Evolutionary conservation across 2,329 filamentous ascomycete genomes (phyloP).

Genomic region (Dactylonectria macrodidyma): DNA sequence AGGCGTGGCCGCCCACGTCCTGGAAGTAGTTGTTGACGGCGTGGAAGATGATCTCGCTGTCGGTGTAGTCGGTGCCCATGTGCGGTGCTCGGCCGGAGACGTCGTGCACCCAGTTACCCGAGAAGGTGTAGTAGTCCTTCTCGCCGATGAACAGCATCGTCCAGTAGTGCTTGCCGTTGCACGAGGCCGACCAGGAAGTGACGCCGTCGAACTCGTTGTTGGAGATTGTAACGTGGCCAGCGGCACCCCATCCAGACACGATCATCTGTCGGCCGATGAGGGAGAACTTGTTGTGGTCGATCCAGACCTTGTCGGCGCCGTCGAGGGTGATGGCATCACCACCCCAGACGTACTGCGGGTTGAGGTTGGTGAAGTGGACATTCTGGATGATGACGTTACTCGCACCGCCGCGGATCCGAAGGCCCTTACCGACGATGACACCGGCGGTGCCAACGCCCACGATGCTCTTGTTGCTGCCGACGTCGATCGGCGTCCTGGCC

Average conservation of each 20-base stretch:
- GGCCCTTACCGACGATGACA: conserved; percentile 70
- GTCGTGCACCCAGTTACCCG: conserved; percentile 72
- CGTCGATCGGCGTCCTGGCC: conserved; percentile 62
- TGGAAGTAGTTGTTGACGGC: conserved; percentile 74
- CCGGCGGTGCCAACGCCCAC: conserved; percentile 66
- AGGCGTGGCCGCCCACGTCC: conserved; percentile 66
- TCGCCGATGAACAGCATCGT: conserved; percentile 66
- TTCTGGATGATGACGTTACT: conserved; percentile 73
- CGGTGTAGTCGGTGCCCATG: conserved; percentile 58
- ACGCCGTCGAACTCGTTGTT: conserved; percentile 71
- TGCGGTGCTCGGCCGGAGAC: conserved; percentile 70
- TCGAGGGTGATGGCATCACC: conserved; percentile 69
- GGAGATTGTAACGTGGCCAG: conserved; percentile 70
- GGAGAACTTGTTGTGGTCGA: conserved; percentile 68
- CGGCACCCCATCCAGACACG: conserved; percentile 66
- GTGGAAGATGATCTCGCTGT: conserved; percentile 64
- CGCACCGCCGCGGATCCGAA: conserved; percentile 63
- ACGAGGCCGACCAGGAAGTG: conserved; percentile 67
- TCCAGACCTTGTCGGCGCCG: conserved; percentile 61
- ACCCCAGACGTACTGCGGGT: conserved; percentile 71
- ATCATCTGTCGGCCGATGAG: conserved; percentile 72
- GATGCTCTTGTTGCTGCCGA: conserved; percentile 70
- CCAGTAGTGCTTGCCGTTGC: conserved; percentile 73
- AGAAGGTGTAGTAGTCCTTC: conserved; percentile 58
- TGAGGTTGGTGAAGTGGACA: conserved; percentile 67